Conservation (phyloP, 163 green algal species). For the Scenedesmus sp. region DNA sequence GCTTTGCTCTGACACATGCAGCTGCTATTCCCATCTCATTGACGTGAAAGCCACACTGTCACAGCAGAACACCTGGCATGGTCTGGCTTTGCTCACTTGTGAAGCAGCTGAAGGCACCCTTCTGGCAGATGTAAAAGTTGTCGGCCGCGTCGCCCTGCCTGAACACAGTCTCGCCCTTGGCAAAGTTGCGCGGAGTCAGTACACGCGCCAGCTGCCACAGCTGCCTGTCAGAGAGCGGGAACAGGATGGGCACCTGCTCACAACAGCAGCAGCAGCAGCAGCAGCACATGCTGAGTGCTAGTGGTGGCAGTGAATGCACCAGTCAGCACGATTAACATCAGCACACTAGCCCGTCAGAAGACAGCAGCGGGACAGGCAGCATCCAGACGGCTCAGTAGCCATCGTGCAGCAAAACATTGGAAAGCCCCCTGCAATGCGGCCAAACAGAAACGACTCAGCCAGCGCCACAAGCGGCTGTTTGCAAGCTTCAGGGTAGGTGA, state of each 20-base stretch:
- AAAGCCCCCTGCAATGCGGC: background rate
- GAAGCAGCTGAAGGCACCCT: conserved; percentile 84
- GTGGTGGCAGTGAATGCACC: background rate
- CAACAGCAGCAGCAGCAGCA: background rate
- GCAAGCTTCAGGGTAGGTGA: too few species aligned
- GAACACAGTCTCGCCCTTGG: conserved; percentile 84
- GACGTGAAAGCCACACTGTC: background rate
- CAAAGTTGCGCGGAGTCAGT: conserved; percentile 71
- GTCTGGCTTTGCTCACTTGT: conserved; percentile 54
- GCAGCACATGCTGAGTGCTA: background rate
- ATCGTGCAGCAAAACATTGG: too few species aligned
- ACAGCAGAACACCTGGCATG: background rate
- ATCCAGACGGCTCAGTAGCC: too few species aligned
- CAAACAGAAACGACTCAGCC: too few species aligned
- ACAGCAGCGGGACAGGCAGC: too few species aligned
- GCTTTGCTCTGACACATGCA: conserved; percentile 89
- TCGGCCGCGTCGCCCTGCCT: conserved; percentile 84
- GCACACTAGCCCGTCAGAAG: too few species aligned
- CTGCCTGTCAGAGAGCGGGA: conserved; percentile 84
- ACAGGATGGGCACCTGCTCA: conserved; percentile 85
- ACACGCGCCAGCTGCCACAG: conserved; percentile 84
- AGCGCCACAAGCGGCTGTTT: too few species aligned
- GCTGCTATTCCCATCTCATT: background rate
- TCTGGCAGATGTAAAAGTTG: conserved; percentile 93
- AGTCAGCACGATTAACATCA: too few species aligned